Base-by-base conservation (phyloP, 345 rosid genomes). In the Hirschfeldia incana region DNA sequence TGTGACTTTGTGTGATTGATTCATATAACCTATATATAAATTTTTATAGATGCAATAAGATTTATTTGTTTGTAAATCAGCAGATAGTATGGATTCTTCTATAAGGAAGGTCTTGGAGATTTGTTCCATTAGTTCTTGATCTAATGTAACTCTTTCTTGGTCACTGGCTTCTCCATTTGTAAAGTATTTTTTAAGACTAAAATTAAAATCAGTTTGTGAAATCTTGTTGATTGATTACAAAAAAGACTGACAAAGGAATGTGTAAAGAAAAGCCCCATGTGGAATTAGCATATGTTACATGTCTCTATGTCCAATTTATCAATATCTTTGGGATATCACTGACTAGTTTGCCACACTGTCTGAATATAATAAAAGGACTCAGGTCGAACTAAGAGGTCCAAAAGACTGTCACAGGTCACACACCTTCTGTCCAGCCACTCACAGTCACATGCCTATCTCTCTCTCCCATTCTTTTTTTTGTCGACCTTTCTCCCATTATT, bases 321-420 rank as follows among this genome's bases (percentile, higher is more conserved):
- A 57, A 61, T 67, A 51, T 70, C 30, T 69, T 53, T 64, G 67
- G 39, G 76, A 80, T 68, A 75, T 70, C 30, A n/a, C 61, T 55
- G 29, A 39, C 55, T 51, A 75, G 83, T 75, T 70, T 75, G 83
- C 74, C 79, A 80, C 72, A 80, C 61, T 80, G 83, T 80, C 79
- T 80, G 66, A 49, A 69, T 53, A 62, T 44, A 34, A 10, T 27
- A 8, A 8, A 57, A 29, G n/a, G 83, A 21, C 21, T 75, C 83
- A 70, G 80, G 70, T 49, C 17, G 4, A 49, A 49, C 8, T 49
- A 49, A 13, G 55, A 49, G 57, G 57, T 49, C 55, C 57, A 49
- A n/a, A n/a, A 49, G 17, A 49, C 55, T 13, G 55, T 49, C 55
- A 49, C 57, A 5, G 57, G 7, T 49, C 57, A 49, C 57, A 49